Conservation (phyloP, 2,329 filamentous ascomycete species). For the Xylariaceae sp. region DNA sequence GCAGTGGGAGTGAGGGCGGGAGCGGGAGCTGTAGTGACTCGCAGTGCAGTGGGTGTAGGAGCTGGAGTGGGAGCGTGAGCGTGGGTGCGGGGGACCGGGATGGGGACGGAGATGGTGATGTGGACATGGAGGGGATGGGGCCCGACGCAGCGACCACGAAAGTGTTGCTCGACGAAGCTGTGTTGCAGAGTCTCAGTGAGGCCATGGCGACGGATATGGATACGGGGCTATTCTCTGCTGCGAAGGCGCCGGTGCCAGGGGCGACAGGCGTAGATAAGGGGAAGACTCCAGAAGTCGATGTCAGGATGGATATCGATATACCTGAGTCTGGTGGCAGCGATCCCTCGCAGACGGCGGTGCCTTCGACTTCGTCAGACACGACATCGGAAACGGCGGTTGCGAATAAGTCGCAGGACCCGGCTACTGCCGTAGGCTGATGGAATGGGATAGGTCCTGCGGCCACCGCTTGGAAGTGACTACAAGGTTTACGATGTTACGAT, state of each 20-base stretch:
- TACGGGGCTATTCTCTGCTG: slow-evolving; percentile 6
- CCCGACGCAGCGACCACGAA: background rate
- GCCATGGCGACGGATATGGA: slow-evolving; percentile 25
- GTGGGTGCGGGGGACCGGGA: slow-evolving; percentile 9
- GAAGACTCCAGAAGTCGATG: slow-evolving; percentile 16
- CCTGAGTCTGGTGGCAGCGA: background rate
- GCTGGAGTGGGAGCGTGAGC: slow-evolving; percentile 26
- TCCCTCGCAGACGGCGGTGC: background rate
- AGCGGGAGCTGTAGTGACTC: slow-evolving; percentile 30
- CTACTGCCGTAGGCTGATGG: background rate
- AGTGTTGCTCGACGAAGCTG: slow-evolving; percentile 21
- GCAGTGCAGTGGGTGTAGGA: slow-evolving; percentile 16
- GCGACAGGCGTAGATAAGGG: slow-evolving; percentile 13
- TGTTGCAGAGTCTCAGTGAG: slow-evolving; percentile 26
- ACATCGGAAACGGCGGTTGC: background rate
- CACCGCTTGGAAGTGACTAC: no score
- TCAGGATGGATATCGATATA: background rate
- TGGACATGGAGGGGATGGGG: slow-evolving; percentile 4
- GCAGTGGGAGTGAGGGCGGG: slow-evolving; percentile 26
- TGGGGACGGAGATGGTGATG: slow-evolving; percentile 10
- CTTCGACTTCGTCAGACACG: background rate
- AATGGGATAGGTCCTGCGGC: no score
- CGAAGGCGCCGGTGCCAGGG: slow-evolving; percentile 2
- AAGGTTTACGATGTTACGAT: no score
- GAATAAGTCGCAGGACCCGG: background rate